Conservation (phyloP, 305 asterid genomes). For the Fraxinus velutina region DNA sequence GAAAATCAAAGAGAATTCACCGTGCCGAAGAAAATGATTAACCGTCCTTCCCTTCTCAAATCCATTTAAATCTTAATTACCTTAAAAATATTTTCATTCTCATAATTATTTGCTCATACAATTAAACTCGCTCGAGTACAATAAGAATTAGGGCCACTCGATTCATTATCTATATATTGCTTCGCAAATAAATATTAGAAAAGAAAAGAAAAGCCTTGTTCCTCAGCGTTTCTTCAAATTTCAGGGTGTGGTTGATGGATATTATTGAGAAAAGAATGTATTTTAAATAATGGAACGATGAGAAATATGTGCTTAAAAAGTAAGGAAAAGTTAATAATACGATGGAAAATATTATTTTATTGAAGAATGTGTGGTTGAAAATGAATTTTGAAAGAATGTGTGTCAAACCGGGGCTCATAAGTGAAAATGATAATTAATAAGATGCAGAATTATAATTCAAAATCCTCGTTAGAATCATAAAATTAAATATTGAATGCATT, state of each 20-base stretch:
- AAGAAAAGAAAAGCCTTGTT: not conserved
- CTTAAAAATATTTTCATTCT: not conserved
- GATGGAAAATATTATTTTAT: no score
- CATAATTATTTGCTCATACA: not conserved
- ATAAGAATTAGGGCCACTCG: not conserved
- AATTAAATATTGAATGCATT: not conserved
- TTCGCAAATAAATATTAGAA: not conserved
- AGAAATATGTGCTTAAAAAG: no score
- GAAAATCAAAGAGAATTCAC: not conserved
- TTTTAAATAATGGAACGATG: no score
- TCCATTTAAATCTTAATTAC: not conserved
- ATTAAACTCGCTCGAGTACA: not conserved
- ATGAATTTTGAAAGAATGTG: no score
- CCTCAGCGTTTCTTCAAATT: not conserved
- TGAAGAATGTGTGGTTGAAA: no score
- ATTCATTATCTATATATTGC: not conserved
- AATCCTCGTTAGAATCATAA: not conserved
- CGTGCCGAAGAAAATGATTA: not conserved
- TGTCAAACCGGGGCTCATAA: not conserved
- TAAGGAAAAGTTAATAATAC: no score
- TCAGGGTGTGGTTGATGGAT: no score
- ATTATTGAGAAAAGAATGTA: no score
- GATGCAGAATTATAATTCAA: not conserved
- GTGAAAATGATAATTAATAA: not conserved
- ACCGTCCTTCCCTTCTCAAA: not conserved